These are phyloP conservation scores for Thermothelomyces thermophilus DNA, from an alignment of 2,329 filamentous ascomycete species.

Conservation along the genomic window DNA sequence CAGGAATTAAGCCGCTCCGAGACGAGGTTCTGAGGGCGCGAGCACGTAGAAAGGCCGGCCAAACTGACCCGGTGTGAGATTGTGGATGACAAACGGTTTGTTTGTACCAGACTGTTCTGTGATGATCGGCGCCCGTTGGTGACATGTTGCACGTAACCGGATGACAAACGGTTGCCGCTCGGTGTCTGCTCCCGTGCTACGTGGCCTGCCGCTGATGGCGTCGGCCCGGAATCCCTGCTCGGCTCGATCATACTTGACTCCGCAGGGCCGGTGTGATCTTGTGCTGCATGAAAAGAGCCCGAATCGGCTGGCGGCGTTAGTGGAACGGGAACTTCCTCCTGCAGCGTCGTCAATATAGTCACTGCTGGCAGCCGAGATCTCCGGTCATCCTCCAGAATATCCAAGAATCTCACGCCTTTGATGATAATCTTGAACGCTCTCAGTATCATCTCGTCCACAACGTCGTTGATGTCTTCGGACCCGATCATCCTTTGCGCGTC, in stretches of 20 bases:
- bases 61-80: conserved; percentile 72
- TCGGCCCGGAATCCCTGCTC: conserved; percentile 31
- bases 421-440: conserved; percentile 94
- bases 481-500: conserved; percentile 53
- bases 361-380: conserved; percentile 45
- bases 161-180: conserved; percentile 43
- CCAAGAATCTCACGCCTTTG: conserved; percentile 81
- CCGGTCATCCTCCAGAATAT: conserved; percentile 67
- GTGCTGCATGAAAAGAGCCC: conserved; percentile 39
- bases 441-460: conserved; percentile 87
- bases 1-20: conserved; percentile 73
- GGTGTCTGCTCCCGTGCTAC: conserved; percentile 31
- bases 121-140: conserved; percentile 30
- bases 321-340: conserved; percentile 52
- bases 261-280: conserved; percentile 33
- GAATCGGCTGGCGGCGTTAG: conserved; percentile 59
- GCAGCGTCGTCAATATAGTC: conserved; percentile 53
- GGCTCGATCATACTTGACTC: conserved; percentile 34
- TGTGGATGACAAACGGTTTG: conserved; percentile 39
- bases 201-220: conserved; percentile 33
- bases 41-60: conserved; percentile 57
- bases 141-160: conserved; percentile 31
- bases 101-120: conserved; percentile 32
- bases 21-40: conserved; percentile 65
- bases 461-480: conserved; percentile 57